Evolutionary conservation across 2,329 filamentous ascomycete species (phyloP), one percentile per base, ranked within the genome.

Genomic region (Colletotrichum filicis): DNA sequence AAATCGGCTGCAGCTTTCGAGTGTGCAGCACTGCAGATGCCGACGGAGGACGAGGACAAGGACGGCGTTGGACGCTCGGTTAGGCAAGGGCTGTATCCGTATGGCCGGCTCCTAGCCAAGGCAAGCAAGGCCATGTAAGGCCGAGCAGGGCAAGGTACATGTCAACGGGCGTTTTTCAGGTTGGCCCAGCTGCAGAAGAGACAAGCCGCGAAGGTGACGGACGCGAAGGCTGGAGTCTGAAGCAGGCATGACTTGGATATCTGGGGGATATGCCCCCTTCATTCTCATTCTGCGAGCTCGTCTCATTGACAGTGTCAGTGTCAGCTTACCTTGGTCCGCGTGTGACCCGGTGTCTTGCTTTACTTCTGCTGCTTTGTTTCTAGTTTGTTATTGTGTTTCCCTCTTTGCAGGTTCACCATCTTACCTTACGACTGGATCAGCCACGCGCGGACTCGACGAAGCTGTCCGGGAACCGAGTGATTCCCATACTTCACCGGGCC

Each of bases 41-140:
- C 19, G 58, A 46, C 35, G 42, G 32, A 19, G 59, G 37, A 46
- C 24, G 32, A 19, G 59, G 59, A n/a, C 16, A 22, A 30, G 68
- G 35, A 35, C 69, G 69, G 69, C 57, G 30, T 35, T 63, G 66
- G n/a, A 59, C 65, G n/a, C 59, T 66, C 53, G 58, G 59, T 70
- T 70, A 42, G 69, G 69, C 14, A 72, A 60, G 64, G 49, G 22
- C 61, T 55, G 46, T 46, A 37, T 63, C 61, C 46, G 61, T 53
- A 63, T 55, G 61, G 61, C 11, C 61, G 42, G 42, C 8, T 19
- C 42, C 42, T n/a, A 49, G 42, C 42, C 42, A 49, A 49, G 42
- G 19, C 19, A n/a, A 49, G 42, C 61, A 63, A 63, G 42, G 61
- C 32, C 28, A 24, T 53, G n/a, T 53, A n/a, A 35, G 46, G 46